Base-by-base conservation (phyloP, 2,329 filamentous ascomycete genomes). In the Epichloe typhina region DNA sequence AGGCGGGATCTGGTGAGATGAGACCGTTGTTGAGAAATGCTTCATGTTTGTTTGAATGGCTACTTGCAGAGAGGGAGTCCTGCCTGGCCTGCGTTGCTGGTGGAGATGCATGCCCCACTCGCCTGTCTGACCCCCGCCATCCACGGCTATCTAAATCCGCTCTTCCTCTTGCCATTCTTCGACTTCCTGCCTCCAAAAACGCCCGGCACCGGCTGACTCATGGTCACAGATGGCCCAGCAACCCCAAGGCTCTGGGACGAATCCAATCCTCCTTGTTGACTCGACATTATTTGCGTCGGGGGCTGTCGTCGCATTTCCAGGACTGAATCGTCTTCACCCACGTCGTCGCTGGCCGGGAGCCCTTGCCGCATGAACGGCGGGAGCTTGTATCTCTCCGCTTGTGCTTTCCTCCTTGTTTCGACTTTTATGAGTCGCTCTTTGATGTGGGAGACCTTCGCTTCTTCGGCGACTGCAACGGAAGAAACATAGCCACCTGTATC, bases 181-280 rank as follows among this genome's bases (percentile, higher is more conserved):
- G 62, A 66, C 54, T 62, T 66, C 47, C 72, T 64, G 55, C 67
- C 67, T 26, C 73, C 74, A 67, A 74, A 74, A 4, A 61, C 55
- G 2, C 74, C 74, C n/a, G 65, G 52, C 13, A 70, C 58, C 9
- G 70, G 68, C 57, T 75, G 72, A 48, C 72, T 74, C 66, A 72
- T 73, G n/a, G 65, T 62, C 49, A 66, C 54, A 3, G 59, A 58
- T n/a, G 65, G 59, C 40, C 60, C 57, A 12, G 59, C 50, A 2
- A 57, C 48, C 1, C 55, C 59, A 39, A 64, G 60, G 37, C 59
- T 62, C 57, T 70, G 69, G 23, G 64, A 66, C 23, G 66, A 69
- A 47, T 54, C 58, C 1, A 62, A 62, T 7, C 56, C 52, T 26
- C 55, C 62, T 47, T 57, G 58, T 52, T 69, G 67, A 45, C 67